Evolutionary conservation across 2,329 filamentous ascomycete genomes (phyloP).

Genomic region (Orbilia brochopaga): DNA sequence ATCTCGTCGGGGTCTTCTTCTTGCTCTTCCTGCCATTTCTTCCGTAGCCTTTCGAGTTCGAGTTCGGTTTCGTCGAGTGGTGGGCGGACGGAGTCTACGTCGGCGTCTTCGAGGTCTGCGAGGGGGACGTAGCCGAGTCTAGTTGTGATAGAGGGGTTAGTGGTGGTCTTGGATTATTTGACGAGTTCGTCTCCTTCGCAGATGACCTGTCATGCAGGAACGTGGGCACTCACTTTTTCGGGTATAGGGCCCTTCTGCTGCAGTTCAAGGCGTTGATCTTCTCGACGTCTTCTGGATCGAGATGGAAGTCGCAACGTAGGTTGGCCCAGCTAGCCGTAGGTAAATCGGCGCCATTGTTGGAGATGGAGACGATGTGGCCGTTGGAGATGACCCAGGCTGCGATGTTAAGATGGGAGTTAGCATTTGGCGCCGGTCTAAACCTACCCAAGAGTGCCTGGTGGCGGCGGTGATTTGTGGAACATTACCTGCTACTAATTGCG

Average conservation of each 20-base stretch:
- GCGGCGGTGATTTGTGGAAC: no score
- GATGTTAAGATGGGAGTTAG: neutral
- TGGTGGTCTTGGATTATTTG: neutral
- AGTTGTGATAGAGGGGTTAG: neutral
- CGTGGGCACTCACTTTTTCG: constrained; percentile 1
- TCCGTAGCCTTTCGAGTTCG: neutral
- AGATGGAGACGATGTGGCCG: constrained; percentile 9
- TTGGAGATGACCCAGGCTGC: constrained; percentile 36
- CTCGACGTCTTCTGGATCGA: constrained; percentile 25
- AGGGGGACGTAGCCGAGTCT: constrained; percentile 28
- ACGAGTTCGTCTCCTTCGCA: no score
- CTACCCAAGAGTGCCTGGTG: no score
- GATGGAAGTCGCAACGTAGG: neutral
- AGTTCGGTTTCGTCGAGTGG: neutral
- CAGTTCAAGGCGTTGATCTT: constrained; percentile 17
- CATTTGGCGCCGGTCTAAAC: neutral
- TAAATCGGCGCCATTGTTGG: neutral
- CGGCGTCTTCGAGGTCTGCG: constrained; percentile 20
- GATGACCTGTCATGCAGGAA: neutral
- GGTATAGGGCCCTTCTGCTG: constrained; percentile 2
- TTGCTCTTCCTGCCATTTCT: neutral
- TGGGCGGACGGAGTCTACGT: neutral
- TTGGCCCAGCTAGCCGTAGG: no score
- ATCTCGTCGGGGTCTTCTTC: neutral
- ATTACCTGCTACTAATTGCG: constrained; percentile 3